These are phyloP conservation scores for Trichoderma citrinoviride DNA, from an alignment of 2,329 filamentous ascomycete genomes.

Conservation along the genomic window DNA sequence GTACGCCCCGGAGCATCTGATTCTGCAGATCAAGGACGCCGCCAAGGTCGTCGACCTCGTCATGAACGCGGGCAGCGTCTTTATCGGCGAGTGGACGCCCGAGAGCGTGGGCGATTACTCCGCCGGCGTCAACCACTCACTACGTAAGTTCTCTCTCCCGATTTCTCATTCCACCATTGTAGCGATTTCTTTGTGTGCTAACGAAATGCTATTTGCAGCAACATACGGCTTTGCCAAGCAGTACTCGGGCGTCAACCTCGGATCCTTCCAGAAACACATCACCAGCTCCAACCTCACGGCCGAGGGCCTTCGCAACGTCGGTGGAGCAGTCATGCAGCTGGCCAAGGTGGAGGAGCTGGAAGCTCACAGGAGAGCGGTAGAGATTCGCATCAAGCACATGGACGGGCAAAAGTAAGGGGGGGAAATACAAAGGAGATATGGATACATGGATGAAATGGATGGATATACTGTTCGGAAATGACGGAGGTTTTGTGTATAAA, in stretches of 20 bases:
- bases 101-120: slow-evolving; percentile 98
- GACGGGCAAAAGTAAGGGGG: slow-evolving; percentile 31
- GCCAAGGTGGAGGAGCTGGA: slow-evolving; percentile 93
- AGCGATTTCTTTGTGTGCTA: not conserved
- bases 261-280: slow-evolving; percentile 96
- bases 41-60: slow-evolving; percentile 73
- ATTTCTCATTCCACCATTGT: not conserved
- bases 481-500: not conserved
- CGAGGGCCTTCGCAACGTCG: slow-evolving; percentile 81
- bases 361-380: slow-evolving; percentile 84
- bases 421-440: not conserved
- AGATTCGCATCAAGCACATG: slow-evolving; percentile 68
- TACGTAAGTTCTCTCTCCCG: slow-evolving; percentile 71
- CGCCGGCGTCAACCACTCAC: slow-evolving; percentile 93
- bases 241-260: slow-evolving; percentile 95
- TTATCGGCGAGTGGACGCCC: slow-evolving; percentile 93
- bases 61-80: slow-evolving; percentile 92
- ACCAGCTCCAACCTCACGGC: slow-evolving; percentile 88
- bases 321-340: slow-evolving; percentile 87
- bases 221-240: slow-evolving; percentile 98
- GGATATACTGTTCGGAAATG: not conserved
- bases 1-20: slow-evolving; percentile 95
- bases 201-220: slow-evolving; percentile 53
- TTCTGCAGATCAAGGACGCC: slow-evolving; percentile 80
- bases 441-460: no score